Conservation (phyloP, 495 filamentous ascomycete species). For the Penicillium lagena region DNA sequence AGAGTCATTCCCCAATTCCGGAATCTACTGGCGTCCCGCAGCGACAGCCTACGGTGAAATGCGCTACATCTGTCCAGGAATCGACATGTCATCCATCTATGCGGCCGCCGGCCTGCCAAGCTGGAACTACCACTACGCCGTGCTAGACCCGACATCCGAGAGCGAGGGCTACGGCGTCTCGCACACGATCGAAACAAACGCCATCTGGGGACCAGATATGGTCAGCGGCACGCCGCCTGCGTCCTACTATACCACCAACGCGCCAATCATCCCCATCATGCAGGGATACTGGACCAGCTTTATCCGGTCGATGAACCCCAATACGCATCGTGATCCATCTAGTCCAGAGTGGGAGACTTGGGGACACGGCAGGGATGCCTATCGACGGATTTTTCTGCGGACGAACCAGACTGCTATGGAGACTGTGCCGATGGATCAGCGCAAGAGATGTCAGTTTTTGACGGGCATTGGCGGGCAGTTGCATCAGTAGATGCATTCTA, state of each 20-base stretch:
- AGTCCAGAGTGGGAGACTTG: slow-evolving; percentile 46
- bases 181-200: slow-evolving; percentile 56
- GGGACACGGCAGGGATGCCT: slow-evolving; percentile 18
- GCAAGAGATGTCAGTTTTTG: slow-evolving; percentile 48
- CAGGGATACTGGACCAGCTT: slow-evolving; percentile 68
- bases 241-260: slow-evolving; percentile 50
- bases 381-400: slow-evolving; percentile 45
- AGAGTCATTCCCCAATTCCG: slow-evolving; percentile 33
- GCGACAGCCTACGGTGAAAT: slow-evolving; percentile 63
- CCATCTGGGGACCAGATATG: slow-evolving; percentile 52
- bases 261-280: slow-evolving; percentile 46
- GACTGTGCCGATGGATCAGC: slow-evolving; percentile 37
- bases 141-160: slow-evolving; percentile 43
- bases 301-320: slow-evolving; percentile 58
- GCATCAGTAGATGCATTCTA: slow-evolving; percentile 30
- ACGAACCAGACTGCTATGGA: slow-evolving; percentile 57
- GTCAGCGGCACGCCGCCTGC: slow-evolving; percentile 34
- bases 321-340: slow-evolving; percentile 36
- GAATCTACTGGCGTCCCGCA: slow-evolving; percentile 53
- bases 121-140: slow-evolving; percentile 65
- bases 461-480: slow-evolving; percentile 42
- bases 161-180: slow-evolving; percentile 50
- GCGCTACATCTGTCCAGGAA: slow-evolving; percentile 65
- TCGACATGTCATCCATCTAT: slow-evolving; percentile 47
- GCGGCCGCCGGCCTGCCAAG: slow-evolving; percentile 27